Conservation (phyloP, 1,284 basidiomycete genomes). For the Testicularia cyperi region DNA sequence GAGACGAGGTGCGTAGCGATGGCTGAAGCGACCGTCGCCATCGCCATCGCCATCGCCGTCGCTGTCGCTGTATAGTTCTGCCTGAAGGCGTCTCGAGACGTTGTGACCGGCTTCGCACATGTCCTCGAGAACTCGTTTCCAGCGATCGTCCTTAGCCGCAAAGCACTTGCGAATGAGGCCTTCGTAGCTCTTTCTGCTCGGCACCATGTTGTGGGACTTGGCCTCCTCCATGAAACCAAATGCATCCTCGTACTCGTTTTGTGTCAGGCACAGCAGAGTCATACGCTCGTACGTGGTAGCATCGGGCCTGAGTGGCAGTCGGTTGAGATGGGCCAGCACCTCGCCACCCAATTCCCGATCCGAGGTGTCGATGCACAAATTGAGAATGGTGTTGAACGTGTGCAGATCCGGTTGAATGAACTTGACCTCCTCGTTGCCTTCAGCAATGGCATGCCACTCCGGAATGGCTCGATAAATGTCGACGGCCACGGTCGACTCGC, state of each 20-base stretch:
- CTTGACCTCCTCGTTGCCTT: neutral
- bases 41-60: too few species aligned
- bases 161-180: slow-evolving; percentile 43
- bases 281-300: slow-evolving; percentile 43
- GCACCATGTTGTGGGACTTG: slow-evolving; percentile 22
- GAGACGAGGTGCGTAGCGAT: too few species aligned
- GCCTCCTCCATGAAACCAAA: slow-evolving; percentile 45
- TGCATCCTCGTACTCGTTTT: slow-evolving; percentile 40
- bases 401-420: slow-evolving; percentile 10
- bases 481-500: slow-evolving; percentile 18
- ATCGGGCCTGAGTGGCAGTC: slow-evolving; percentile 6
- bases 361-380: slow-evolving; percentile 20
- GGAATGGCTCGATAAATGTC: slow-evolving; percentile 25
- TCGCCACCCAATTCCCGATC: slow-evolving; percentile 21
- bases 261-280: slow-evolving; percentile 34
- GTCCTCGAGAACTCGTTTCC: slow-evolving; percentile 28
- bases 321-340: slow-evolving; percentile 27
- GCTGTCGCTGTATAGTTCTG: too few species aligned
- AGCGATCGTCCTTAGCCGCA: slow-evolving; percentile 30
- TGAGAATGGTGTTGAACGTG: slow-evolving; percentile 37
- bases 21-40: too few species aligned
- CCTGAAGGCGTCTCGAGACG: too few species aligned
- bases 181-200: slow-evolving; percentile 44
- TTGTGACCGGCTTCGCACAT: slow-evolving; percentile 40
- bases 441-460: slow-evolving; percentile 1